Evolutionary conservation across 1,139 yeast genomes (phyloP).

Genomic region (Suzukiozyma palmioleophila): DNA sequence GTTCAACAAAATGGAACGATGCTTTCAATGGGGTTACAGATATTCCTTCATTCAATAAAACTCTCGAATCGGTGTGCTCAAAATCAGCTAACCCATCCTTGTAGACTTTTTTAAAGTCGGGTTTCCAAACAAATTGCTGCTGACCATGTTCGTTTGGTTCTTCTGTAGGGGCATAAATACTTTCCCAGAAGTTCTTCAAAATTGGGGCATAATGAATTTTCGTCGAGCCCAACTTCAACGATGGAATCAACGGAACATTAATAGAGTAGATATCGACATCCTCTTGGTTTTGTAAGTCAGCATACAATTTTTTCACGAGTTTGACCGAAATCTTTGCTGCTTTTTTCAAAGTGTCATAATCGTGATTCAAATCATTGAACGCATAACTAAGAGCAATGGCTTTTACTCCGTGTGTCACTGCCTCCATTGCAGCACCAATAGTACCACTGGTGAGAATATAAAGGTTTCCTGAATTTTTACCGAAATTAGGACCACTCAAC

Average conservation of each 20-base stretch:
- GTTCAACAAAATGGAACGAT: conserved; percentile 53
- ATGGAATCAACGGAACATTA: conserved; percentile 68
- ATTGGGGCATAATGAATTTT: conserved; percentile 72
- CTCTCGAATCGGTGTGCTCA: conserved; percentile 55
- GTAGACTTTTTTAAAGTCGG: conserved; percentile 71
- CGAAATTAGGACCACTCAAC: conserved; percentile 92
- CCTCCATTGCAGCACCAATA: conserved; percentile 96
- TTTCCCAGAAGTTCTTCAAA: conserved; percentile 73
- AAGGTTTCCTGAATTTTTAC: conserved; percentile 86
- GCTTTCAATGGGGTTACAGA: conserved; percentile 87
- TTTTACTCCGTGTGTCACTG: conserved; percentile 70
- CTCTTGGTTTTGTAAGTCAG: conserved; percentile 46
- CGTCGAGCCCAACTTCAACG: conserved; percentile 47
- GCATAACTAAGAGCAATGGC: conserved; percentile 84
- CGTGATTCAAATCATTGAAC: conserved; percentile 54
- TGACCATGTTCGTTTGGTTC: conserved; percentile 19
- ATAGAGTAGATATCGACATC: conserved; percentile 72
- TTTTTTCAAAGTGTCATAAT: conserved; percentile 48
- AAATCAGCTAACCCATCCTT: conserved; percentile 50
- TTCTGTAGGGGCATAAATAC: conserved; percentile 39
- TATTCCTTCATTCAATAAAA: conserved; percentile 44
- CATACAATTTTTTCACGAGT: conserved; percentile 54
- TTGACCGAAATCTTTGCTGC: conserved; percentile 70
- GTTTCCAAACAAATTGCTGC: conserved; percentile 66
- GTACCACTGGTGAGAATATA: conserved; percentile 94